These are phyloP conservation scores for Neoboletus brunneissimus DNA, from an alignment of 768 basidiomycete genomes.

Conservation along the genomic window DNA sequence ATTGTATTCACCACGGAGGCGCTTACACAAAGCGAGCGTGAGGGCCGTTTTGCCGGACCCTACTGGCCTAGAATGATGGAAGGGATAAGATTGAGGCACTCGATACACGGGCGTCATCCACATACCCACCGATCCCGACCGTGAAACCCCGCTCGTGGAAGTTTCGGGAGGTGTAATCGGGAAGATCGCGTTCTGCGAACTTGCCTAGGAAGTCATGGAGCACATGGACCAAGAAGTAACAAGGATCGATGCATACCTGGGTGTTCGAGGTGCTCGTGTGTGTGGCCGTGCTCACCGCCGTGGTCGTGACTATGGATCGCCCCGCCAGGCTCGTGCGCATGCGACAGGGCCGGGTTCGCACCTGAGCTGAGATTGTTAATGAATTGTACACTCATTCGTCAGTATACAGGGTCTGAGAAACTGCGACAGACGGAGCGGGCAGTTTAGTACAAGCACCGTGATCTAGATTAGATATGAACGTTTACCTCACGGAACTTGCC, in stretches of 20 bases:
- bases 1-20: conserved; percentile 79
- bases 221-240: neutral
- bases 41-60: conserved; percentile 97
- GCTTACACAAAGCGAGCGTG: conserved; percentile 84
- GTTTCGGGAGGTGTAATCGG: conserved; percentile 79
- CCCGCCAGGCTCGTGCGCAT: conserved; percentile 51
- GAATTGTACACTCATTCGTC: conserved; percentile 63
- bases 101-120: conserved; percentile 6
- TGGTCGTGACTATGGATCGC: conserved; percentile 50
- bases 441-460: too few relatives aligned
- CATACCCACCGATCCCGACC: conserved; percentile 95
- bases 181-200: conserved; percentile 88
- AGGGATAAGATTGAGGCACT: neutral
- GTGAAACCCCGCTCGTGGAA: conserved; percentile 95
- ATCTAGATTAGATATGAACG: conserved; percentile 3
- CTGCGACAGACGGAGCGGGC: neutral
- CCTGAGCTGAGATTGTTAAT: conserved; percentile 61
- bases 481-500: conserved; percentile 11
- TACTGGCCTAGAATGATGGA: conserved; percentile 66
- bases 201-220: conserved; percentile 56
- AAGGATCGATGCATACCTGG: conserved; percentile 52
- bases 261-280: conserved; percentile 90
- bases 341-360: conserved; percentile 35
- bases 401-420: neutral
- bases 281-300: conserved; percentile 85